Conservation (phyloP, 345 rosid species). For the Moricandia moricandioides region DNA sequence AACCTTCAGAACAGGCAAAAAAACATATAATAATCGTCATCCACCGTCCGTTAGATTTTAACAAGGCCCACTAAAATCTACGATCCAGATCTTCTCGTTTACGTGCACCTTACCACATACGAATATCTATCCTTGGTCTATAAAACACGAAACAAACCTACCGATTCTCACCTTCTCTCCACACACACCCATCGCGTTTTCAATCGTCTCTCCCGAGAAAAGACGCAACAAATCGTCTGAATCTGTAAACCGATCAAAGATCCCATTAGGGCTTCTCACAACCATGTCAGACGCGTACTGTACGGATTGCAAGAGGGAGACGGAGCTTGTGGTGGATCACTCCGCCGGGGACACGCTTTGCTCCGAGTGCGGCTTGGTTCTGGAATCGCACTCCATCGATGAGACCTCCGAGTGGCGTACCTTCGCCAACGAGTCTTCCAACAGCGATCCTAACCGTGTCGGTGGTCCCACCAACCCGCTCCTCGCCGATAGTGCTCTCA, state of each 20-base stretch:
- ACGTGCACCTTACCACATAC: not conserved
- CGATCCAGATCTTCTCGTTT: not conserved
- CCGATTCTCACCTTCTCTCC: slow-evolving; percentile 25
- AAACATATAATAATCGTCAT: slow-evolving; percentile 18
- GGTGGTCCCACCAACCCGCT: slow-evolving; percentile 96
- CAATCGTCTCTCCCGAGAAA: not conserved
- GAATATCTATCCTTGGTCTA: not conserved
- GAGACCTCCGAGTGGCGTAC: slow-evolving; percentile 99
- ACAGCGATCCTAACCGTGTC: slow-evolving; percentile 95
- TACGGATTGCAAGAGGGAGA: slow-evolving; percentile 76
- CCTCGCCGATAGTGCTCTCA: slow-evolving; percentile 81
- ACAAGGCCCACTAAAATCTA: not conserved
- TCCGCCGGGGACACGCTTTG: slow-evolving; percentile 98
- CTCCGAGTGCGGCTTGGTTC: slow-evolving; percentile 95
- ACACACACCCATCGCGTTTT: not conserved
- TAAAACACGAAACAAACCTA: slow-evolving; percentile 27
- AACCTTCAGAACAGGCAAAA: too few species aligned
- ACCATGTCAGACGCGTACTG: slow-evolving; percentile 84
- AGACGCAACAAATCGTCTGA: slow-evolving; percentile 24
- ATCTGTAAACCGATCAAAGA: slow-evolving; percentile 21
- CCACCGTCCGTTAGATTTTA: slow-evolving; percentile 14
- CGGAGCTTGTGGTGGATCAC: slow-evolving; percentile 97
- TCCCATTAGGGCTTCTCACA: not conserved
- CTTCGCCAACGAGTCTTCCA: slow-evolving; percentile 92
- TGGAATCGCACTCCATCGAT: slow-evolving; percentile 97